Base-by-base conservation (phyloP, 495 filamentous ascomycete species). In the Xylaria cubensis region DNA sequence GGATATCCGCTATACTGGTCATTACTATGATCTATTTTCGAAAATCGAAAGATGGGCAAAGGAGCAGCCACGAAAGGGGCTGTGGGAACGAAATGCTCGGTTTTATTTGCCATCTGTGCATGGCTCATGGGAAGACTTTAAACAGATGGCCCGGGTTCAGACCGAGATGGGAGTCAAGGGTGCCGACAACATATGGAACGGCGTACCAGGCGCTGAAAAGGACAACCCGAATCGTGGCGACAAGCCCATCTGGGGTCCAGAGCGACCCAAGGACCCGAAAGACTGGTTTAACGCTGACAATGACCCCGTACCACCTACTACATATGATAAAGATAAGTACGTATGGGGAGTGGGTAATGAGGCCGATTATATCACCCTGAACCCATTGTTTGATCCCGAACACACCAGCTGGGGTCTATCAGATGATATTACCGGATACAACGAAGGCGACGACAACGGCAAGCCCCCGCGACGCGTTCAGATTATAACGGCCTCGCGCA, bases 1-100 rank as follows among this genome's bases (percentile, higher is more conserved):
- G 92, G 96, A 99, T 77, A 90, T 94, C 46, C 91, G 96, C 4
- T 97, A 97, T 80, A 97, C 92, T 0, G 97, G 96, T n/a, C 95
- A 99, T 80, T 97, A 92, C 86, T 96, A 97, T 80, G 92, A 97
- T 74, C 84, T 98, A 32, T 92, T 98, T 77, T 87, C 90, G 74
- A 90, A 91, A 76, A 82, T 96, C 50, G 84, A 85, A 53, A 81
- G 77, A 36, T 99, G 94, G 94, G 90, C 95, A 4, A 90, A 88
- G 61, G 80, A 89, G 69, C 97, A 98, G 80, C 94, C 96, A 0
- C 88, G 96, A 0, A 97, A 96, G 81, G 92, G 92, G 0, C 84
- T 98, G 1, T 98, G 96, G 97, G 97, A 99, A 80, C 90, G 97
- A 48, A 97, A 93, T 74, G 87, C 89, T 15, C 90, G 95, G 32